These are phyloP conservation scores for Cyclotella sp. DNA, from an alignment of 108 stramenopile species.

Conservation along the genomic window DNA sequence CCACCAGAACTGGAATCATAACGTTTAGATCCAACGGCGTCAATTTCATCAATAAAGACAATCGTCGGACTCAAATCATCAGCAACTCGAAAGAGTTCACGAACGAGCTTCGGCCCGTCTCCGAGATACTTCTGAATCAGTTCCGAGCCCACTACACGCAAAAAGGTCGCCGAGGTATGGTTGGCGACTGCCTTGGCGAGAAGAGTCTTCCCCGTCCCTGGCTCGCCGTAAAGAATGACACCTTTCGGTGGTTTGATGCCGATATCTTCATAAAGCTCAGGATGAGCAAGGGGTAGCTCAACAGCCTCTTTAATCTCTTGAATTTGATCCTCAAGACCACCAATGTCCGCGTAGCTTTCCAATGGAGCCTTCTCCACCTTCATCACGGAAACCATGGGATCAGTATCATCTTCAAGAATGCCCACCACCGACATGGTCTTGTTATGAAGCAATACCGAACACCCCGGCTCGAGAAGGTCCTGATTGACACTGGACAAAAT, in stretches of 20 bases:
- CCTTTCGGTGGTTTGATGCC: conserved; percentile 98
- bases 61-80: conserved; percentile 96
- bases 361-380: conserved; percentile 99
- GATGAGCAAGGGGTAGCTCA: conserved; percentile 98
- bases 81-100: conserved; percentile 98
- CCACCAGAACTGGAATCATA: conserved; percentile 96
- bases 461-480: conserved; percentile 98
- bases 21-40: conserved; percentile 98
- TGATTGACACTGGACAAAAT: conserved; percentile 98
- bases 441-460: conserved; percentile 96
- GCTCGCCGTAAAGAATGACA: conserved; percentile 98
- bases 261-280: conserved; percentile 99
- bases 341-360: conserved; percentile 99
- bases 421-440: conserved; percentile 98
- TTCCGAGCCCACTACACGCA: conserved; percentile 97
- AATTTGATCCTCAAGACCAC: conserved; percentile 98
- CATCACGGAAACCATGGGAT: conserved; percentile 99
- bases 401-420: conserved; percentile 96
- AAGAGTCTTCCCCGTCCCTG: conserved; percentile 98
- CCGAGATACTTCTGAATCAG: conserved; percentile 99
- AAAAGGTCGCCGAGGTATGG: conserved; percentile 97
- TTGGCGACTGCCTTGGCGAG: conserved; percentile 99
- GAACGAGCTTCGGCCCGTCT: conserved; percentile 98
- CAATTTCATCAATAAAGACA: conserved; percentile 99
- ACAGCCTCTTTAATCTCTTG: conserved; percentile 99